A percentile compares a stretch with the other conserved stretches of the same genome.
Evolutionary conservation across 2,329 filamentous ascomycete species (phyloP).

Genomic region (Penicillium sp.): DNA sequence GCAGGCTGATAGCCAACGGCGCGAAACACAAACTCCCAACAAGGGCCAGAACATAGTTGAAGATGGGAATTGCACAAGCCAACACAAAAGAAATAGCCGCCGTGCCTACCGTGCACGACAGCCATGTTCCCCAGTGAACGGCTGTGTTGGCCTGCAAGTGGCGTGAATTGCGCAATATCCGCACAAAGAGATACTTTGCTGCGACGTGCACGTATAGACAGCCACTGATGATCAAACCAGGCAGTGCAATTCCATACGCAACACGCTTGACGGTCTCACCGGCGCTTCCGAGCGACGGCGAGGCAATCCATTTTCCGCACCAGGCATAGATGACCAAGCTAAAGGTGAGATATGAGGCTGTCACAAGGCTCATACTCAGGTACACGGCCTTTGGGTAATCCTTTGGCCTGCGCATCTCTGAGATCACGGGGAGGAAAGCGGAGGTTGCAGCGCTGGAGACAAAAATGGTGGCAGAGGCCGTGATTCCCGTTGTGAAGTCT

Average conservation of each 20-base stretch:
- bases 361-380: constrained; percentile 60
- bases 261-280: constrained; percentile 63
- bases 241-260: constrained; percentile 60
- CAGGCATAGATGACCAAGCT: constrained; percentile 63
- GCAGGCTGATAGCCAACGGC: constrained; percentile 52
- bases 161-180: constrained; percentile 53
- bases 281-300: constrained; percentile 63
- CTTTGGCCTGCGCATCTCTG: constrained; percentile 62
- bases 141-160: constrained; percentile 56
- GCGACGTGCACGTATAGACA: constrained; percentile 49
- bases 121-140: constrained; percentile 56
- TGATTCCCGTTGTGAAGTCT: constrained; percentile 61
- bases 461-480: constrained; percentile 61
- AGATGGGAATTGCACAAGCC: constrained; percentile 57
- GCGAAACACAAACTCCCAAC: constrained; percentile 55
- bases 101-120: constrained; percentile 48
- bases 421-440: constrained; percentile 66
- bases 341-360: constrained; percentile 60
- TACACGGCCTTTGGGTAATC: constrained; percentile 65
- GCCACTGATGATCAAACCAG: constrained; percentile 56
- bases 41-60: constrained; percentile 55
- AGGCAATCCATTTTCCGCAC: constrained; percentile 65
- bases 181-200: constrained; percentile 60
- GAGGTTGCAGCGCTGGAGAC: constrained; percentile 61
- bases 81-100: constrained; percentile 52